Evolutionary conservation across 1,139 yeast genomes (phyloP), one percentile per base, ranked within the genome.

Genomic region (Meyerozyma athensensis): DNA sequence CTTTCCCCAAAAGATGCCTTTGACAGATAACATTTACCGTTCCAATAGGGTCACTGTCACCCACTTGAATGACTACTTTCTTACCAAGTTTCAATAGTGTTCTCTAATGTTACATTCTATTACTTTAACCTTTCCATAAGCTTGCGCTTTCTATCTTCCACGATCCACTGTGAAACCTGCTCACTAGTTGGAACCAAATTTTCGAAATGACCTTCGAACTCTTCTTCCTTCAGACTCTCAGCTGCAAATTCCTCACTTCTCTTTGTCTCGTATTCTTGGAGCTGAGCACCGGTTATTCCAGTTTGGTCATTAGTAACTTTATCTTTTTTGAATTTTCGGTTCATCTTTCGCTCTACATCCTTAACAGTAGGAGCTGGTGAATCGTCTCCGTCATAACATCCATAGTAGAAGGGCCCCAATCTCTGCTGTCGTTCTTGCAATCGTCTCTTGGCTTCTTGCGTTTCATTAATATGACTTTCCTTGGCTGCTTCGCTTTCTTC

Each of bases 131-230:
- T 4, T 16, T 28, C 32, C 32, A 28, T 28, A 8, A 28, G 20
- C 20, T 28, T 28, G 2, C 32, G 32, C 46, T 68, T 69, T 43
- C 65, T 65, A 41, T 63, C 61, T 5, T 72, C 69, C 21, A 81
- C 68, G 6, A 80, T 49, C 59, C 69, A 67, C 35, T 56, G 47
- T 36, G 71, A 72, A 8, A 81, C 68, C 10, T 73, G 68, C 26
- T 54, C 54, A 28, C 58, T 54, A 1, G 62, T 49, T 1, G 79
- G 79, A 1, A 69, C 48, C 18, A 28, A 16, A 5, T 28, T 13
- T 8, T 28, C 32, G 13, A 17, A 28, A 8, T 28, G 20, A 30
- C 40, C 36, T 17, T 52, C 51, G 23, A 58, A 55, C 7, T 50
- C 53, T 34, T 42, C 52, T 2, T 44, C 43, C n/a, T 13, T 49